Conservation (phyloP, 2,329 filamentous ascomycete genomes). For the Aspergillus sp. region DNA sequence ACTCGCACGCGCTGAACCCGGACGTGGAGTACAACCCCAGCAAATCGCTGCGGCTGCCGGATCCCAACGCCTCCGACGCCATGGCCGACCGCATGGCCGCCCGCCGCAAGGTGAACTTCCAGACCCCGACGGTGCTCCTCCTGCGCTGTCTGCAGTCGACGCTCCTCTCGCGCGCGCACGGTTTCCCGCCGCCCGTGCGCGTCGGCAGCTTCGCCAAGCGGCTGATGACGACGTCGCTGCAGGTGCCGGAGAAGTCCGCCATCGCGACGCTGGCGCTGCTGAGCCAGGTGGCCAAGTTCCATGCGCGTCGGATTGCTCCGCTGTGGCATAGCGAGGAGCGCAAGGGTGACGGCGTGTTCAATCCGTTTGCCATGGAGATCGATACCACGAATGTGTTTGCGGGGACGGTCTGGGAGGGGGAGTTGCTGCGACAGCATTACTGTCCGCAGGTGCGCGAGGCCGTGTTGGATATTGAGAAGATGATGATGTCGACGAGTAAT, state of each 20-base stretch:
- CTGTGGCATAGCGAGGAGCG: conserved; percentile 95
- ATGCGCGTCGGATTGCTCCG: conserved; percentile 77
- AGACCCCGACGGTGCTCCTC: conserved; percentile 90
- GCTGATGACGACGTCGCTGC: conserved; percentile 75
- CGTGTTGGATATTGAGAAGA: conserved; percentile 66
- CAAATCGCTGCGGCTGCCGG: conserved; percentile 68
- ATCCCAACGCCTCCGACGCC: conserved; percentile 55
- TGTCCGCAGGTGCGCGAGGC: conserved; percentile 81
- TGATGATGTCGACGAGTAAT: conserved; percentile 47
- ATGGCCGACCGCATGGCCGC: conserved; percentile 36
- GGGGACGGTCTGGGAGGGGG: conserved; percentile 88
- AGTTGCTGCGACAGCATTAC: conserved; percentile 80
- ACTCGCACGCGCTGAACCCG: conserved; percentile 73
- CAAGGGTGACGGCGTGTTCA: conserved; percentile 83
- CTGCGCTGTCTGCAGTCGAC: conserved; percentile 80
- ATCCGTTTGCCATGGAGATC: conserved; percentile 67
- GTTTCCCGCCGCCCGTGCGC: conserved; percentile 72
- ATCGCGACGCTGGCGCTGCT: conserved; percentile 77
- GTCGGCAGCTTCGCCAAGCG: conserved; percentile 94
- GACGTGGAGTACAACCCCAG: conserved; percentile 77
- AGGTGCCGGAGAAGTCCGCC: conserved; percentile 85
- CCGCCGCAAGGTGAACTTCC: conserved; percentile 79
- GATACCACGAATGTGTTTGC: conserved; percentile 90
- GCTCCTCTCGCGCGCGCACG: conserved; percentile 74
- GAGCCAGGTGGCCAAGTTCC: conserved; percentile 73